Base-by-base conservation (phyloP, 495 filamentous ascomycete genomes). In the Neurospora pannonica region DNA sequence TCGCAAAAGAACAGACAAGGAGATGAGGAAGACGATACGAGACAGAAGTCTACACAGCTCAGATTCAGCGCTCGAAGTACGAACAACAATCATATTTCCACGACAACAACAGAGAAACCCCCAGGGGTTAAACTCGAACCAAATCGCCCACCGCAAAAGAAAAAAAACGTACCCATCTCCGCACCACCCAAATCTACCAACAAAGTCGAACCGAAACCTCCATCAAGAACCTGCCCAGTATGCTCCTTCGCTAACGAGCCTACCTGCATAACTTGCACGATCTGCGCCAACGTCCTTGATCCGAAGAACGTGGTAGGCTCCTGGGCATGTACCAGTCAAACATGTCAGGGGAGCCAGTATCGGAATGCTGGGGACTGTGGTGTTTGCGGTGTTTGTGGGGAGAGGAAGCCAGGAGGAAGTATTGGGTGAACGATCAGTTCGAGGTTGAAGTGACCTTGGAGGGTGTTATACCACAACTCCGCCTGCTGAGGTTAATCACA, bases 231-330 rank as follows among this genome's bases (percentile, higher is more conserved):
- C 11, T 94, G 92, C 74, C 81, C 87, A 0, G 81, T 91, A 67
- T 94, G 92, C 77, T 91, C 91, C 3, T 87, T 91, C 74, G 78
- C 78, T 36, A 93, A 92, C 78, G 83, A 84, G 11, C 54, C 74
- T 0, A 71, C 74, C 31, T 81, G 87, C 28, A 77, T 88, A 2
- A 89, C 87, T 13, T 94, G 92, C 78, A 78, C 79, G 4, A 86
- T 89, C 62, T 94, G 92, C 75, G 85, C 89, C 36, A 87, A 93
- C 75, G 91, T 93, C 9, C 83, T 94, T 21, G 82, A 89, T 43
- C 79, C 85, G 0, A 71, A 78, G 15, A 85, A 83, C 54, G 82
- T 90, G 38, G 78, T 83, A 4, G 76, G 82, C 37, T 81, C 86
- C 28, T 94, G 92, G 92, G 83, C 82, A 39, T 94, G 92, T 77